Evolutionary conservation across 106 monocot species (phyloP).

Genomic region (Xerophyta viscosa): DNA sequence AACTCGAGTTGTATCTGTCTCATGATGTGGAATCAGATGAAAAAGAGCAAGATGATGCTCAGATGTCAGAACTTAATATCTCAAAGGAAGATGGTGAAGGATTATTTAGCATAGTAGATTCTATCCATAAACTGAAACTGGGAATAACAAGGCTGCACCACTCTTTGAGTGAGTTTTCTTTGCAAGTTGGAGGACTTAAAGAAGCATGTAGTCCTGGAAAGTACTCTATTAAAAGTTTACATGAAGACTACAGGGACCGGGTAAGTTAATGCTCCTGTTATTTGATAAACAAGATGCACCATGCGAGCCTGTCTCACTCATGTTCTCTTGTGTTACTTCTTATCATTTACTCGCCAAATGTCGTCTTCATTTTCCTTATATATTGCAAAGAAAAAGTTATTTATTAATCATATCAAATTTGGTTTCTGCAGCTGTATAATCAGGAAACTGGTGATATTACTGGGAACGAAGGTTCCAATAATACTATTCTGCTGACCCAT

Average conservation of each 20-base stretch:
- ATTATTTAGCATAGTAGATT: slow-evolving; percentile 11
- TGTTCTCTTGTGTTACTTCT: slow-evolving; percentile 13
- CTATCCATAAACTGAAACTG: slow-evolving; percentile 30
- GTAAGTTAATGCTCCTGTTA: slow-evolving; percentile 53
- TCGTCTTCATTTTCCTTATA: too few species aligned
- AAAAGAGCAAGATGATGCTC: slow-evolving; percentile 17
- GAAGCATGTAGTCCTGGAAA: slow-evolving; percentile 5
- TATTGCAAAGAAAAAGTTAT: too few species aligned
- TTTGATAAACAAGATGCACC: slow-evolving; percentile 36
- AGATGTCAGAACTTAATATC: slow-evolving; percentile 10
- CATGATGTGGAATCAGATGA: slow-evolving; percentile 5
- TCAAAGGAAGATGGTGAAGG: slow-evolving; percentile 23
- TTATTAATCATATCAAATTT: too few species aligned
- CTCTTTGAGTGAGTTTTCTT: slow-evolving; percentile 18
- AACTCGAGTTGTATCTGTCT: slow-evolving; percentile 28
- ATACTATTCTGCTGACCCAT: neutral
- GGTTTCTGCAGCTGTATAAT: neutral
- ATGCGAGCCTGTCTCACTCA: slow-evolving; percentile 25
- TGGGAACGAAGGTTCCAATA: neutral
- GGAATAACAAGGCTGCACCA: slow-evolving; percentile 14
- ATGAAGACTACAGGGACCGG: slow-evolving; percentile 16
- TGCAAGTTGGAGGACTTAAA: neutral
- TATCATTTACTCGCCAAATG: too few species aligned
- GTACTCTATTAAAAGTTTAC: slow-evolving; percentile 12
- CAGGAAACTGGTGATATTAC: neutral